Percentiles rank a stretch among this genome's conserved stretches.
Conservation (phyloP, 1,139 yeast species). For the Tardiomyces digboiensis region DNA sequence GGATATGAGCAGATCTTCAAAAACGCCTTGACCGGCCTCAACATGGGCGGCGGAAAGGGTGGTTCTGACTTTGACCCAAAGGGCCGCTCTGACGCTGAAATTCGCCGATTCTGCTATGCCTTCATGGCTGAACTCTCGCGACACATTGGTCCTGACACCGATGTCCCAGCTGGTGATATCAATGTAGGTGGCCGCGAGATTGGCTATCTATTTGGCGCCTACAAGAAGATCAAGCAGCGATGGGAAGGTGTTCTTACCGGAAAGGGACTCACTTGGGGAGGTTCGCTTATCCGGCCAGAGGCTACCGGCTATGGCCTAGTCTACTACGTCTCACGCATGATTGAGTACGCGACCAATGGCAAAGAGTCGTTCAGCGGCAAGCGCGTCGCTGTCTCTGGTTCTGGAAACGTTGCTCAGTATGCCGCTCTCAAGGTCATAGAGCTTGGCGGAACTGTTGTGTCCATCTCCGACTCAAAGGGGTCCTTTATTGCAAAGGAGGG, state of each 20-base stretch:
- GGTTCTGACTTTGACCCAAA: conserved; percentile 98
- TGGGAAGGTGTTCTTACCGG: conserved; percentile 98
- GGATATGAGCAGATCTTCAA: conserved; percentile 99
- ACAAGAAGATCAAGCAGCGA: conserved; percentile 83
- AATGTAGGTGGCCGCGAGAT: conserved; percentile 92
- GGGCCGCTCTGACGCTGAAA: conserved; percentile 86
- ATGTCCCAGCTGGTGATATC: conserved; percentile 97
- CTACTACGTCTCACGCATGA: conserved; percentile 96
- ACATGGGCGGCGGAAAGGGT: conserved; percentile 99
- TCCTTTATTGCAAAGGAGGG: conserved; percentile 42
- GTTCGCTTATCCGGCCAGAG: conserved; percentile 97
- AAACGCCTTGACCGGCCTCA: conserved; percentile 93
- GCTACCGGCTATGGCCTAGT: conserved; percentile 98
- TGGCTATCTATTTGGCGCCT: conserved; percentile 94
- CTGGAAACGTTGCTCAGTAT: conserved; percentile 98
- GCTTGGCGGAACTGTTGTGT: conserved; percentile 91
- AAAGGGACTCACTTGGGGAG: conserved; percentile 98
- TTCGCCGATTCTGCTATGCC: conserved; percentile 92
- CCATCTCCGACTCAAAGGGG: conserved; percentile 94
- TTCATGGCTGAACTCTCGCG: conserved; percentile 95
- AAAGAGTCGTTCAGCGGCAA: conserved; percentile 86
- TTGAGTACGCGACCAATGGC: conserved; percentile 84
- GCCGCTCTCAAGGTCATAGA: conserved; percentile 97
- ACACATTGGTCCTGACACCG: conserved; percentile 95
- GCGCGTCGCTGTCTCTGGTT: conserved; percentile 93